Conservation (phyloP, 495 filamentous ascomycete species). For the Mycothermus thermophilus region DNA sequence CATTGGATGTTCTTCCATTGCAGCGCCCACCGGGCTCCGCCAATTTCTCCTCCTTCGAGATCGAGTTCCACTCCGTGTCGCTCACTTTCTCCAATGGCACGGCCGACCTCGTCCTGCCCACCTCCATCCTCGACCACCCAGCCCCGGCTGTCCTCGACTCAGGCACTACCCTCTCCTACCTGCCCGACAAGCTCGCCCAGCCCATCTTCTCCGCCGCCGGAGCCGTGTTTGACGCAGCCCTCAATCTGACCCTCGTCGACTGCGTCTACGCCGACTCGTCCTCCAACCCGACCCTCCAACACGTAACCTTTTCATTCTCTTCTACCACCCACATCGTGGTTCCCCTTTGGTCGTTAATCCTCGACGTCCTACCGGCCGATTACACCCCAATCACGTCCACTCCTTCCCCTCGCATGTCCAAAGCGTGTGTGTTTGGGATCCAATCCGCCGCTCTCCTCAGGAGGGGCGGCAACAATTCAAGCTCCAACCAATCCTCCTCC, state of each 20-base stretch:
- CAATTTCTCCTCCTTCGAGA: slow-evolving; percentile 27
- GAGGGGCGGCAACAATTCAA: neutral
- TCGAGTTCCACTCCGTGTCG: slow-evolving; percentile 22
- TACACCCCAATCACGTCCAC: too few relatives aligned
- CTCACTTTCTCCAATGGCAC: slow-evolving; percentile 23
- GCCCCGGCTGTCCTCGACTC: slow-evolving; percentile 68
- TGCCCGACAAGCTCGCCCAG: slow-evolving; percentile 49
- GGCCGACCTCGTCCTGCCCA: slow-evolving; percentile 20
- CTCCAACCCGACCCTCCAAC: slow-evolving; percentile 43
- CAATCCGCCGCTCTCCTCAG: slow-evolving; percentile 19
- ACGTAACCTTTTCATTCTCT: slow-evolving; percentile 49
- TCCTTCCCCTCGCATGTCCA: slow-evolving; percentile 11
- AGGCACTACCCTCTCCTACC: slow-evolving; percentile 67
- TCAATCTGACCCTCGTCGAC: slow-evolving; percentile 31
- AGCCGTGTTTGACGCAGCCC: slow-evolving; percentile 32
- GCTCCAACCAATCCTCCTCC: too few relatives aligned
- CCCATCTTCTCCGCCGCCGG: slow-evolving; percentile 44
- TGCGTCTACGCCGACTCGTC: slow-evolving; percentile 39
- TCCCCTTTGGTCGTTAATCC: slow-evolving; percentile 58
- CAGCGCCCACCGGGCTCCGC: slow-evolving; percentile 22
- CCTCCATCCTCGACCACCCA: slow-evolving; percentile 21
- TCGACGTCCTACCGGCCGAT: slow-evolving; percentile 33
- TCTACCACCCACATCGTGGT: slow-evolving; percentile 49
- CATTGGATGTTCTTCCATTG: slow-evolving; percentile 59
- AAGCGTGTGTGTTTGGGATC: slow-evolving; percentile 31